Conservation (phyloP, 75 land plant genomes). For the Cryptomeria japonica region DNA sequence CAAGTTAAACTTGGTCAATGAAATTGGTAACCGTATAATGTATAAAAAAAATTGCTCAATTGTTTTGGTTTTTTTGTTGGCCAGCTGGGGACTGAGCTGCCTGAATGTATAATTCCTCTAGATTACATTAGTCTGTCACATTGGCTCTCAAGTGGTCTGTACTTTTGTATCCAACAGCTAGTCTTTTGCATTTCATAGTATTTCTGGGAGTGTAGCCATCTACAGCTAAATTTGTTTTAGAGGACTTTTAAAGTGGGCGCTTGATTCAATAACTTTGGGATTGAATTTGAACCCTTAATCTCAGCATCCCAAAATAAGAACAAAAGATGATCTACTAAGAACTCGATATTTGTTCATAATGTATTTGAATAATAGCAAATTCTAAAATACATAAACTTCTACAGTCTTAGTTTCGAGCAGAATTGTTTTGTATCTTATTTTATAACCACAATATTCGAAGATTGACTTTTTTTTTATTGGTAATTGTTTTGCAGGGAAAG, state of each 20-base stretch:
- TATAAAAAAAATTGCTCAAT: background rate
- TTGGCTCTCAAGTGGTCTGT: background rate
- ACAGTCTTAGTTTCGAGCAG: background rate
- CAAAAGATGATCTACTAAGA: background rate
- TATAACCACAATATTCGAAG: background rate
- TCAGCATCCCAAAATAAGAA: background rate
- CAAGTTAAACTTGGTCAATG: background rate
- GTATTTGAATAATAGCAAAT: background rate
- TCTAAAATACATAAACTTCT: background rate
- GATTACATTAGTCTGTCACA: background rate
- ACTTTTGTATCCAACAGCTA: background rate
- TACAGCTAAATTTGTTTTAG: too few relatives aligned
- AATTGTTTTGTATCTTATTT: background rate
- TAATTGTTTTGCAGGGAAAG: constrained; percentile 17
- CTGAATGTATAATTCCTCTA: background rate
- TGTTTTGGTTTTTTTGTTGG: background rate
- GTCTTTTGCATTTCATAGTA: background rate
- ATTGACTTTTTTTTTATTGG: background rate
- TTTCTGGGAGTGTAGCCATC: too few relatives aligned
- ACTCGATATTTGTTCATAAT: background rate
- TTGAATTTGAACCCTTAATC: constrained; percentile 1
- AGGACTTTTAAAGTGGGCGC: background rate
- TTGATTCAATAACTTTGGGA: background rate
- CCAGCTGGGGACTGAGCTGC: background rate
- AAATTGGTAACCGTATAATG: background rate